These are phyloP conservation scores for Diaporthe helianthi DNA, from an alignment of 2,329 filamentous ascomycete genomes.

Conservation along the genomic window DNA sequence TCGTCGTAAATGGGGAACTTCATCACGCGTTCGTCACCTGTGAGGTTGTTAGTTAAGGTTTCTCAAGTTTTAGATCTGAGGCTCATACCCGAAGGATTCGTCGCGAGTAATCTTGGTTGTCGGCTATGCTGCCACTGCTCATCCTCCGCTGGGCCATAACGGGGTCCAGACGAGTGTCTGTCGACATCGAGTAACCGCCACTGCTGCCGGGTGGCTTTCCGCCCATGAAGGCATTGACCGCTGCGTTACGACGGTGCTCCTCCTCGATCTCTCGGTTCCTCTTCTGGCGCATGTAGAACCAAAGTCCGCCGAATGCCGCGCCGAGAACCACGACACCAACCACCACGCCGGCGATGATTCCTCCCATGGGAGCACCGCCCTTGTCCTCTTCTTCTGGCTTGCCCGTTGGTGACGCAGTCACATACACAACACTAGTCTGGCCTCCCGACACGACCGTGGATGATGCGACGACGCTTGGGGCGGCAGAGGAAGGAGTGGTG, in stretches of 20 bases:
- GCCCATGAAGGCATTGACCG: conserved; percentile 78
- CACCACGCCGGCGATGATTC: conserved; percentile 87
- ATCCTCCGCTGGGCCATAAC: conserved; percentile 83
- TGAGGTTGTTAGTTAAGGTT: conserved; percentile 34
- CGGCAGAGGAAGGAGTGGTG: conserved; percentile 43
- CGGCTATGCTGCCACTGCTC: conserved; percentile 95
- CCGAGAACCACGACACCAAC: conserved; percentile 77
- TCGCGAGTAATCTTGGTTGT: conserved; percentile 96
- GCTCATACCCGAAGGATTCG: conserved; percentile 86
- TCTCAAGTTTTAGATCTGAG: background rate
- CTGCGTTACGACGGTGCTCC: conserved; percentile 82
- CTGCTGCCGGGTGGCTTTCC: conserved; percentile 67
- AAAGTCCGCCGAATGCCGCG: conserved; percentile 70
- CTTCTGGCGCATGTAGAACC: conserved; percentile 78
- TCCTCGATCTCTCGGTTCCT: conserved; percentile 81
- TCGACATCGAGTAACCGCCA: conserved; percentile 70
- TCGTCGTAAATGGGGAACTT: conserved; percentile 44
- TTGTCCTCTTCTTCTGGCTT: conserved; percentile 34
- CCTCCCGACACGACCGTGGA: conserved; percentile 31
- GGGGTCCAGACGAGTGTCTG: conserved; percentile 86
- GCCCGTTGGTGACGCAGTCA: conserved; percentile 41
- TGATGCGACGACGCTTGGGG: conserved; percentile 30
- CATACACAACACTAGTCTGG: conserved; percentile 38
- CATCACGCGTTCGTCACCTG: conserved; percentile 67
- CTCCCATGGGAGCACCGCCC: conserved; percentile 71